Conservation (phyloP, 2,329 filamentous ascomycete species). For the Dendryphion nanum region DNA sequence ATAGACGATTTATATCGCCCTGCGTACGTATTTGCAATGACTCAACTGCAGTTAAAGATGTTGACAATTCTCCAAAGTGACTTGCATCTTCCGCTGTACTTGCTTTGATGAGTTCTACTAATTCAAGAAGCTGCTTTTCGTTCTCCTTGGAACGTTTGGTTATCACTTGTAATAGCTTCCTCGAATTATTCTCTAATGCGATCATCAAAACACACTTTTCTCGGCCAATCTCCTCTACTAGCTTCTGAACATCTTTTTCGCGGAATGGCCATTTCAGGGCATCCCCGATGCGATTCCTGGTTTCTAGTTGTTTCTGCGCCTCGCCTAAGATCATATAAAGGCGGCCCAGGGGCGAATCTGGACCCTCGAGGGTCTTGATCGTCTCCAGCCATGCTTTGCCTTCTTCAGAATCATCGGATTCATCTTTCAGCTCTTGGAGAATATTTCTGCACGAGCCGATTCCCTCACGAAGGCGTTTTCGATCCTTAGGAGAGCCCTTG, state of each 20-base stretch:
- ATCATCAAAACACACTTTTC: slow-evolving; percentile 6
- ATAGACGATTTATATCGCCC: slow-evolving; percentile 1
- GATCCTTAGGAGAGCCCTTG: slow-evolving; percentile 18
- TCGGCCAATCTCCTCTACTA: slow-evolving; percentile 6
- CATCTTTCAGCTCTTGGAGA: slow-evolving; percentile 4
- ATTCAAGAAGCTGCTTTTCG: slow-evolving; percentile 1
- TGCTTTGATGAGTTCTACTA: not conserved
- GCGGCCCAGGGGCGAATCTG: slow-evolving; percentile 3
- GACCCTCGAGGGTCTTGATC: slow-evolving; percentile 1
- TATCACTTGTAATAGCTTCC: slow-evolving; percentile 4
- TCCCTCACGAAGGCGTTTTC: slow-evolving; percentile 8
- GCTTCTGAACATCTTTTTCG: slow-evolving; percentile 15
- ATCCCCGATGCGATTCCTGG: slow-evolving; percentile 1
- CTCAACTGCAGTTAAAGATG: not conserved
- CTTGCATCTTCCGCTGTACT: not conserved
- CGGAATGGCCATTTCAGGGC: slow-evolving; percentile 18
- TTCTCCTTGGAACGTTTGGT: slow-evolving; percentile 1
- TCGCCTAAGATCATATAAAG: not conserved
- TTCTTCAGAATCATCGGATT: slow-evolving; percentile 5
- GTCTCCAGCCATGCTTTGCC: slow-evolving; percentile 5
- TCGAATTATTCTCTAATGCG: slow-evolving; percentile 2
- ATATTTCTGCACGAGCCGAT: slow-evolving; percentile 4
- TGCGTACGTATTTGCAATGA: not conserved
- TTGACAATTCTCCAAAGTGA: not conserved
- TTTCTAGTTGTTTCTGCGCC: not conserved